Evolutionary conservation across 169 alveolate genomes (phyloP).

Genomic region (Cryptosporidium baileyi): DNA sequence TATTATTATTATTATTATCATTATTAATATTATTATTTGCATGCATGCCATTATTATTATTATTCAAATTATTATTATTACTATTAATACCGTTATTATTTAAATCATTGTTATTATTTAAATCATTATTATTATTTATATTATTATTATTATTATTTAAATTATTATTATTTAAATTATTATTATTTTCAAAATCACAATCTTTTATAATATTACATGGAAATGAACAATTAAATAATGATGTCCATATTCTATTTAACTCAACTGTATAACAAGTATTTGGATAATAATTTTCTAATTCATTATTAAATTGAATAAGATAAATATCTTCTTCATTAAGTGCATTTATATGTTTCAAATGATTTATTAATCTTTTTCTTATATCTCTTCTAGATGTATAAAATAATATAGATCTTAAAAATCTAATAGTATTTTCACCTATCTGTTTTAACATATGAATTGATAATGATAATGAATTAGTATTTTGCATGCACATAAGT

Average conservation of each 20-base stretch:
- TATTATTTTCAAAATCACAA: background rate
- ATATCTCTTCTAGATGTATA: slow-evolving; percentile 77
- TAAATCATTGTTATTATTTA: too few species aligned
- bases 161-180: background rate
- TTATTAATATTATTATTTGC: background rate
- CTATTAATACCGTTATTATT: too few species aligned
- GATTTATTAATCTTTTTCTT: slow-evolving; percentile 76
- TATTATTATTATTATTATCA: background rate
- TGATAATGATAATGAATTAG: slow-evolving; percentile 75
- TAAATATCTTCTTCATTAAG: slow-evolving; percentile 41
- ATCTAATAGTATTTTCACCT: slow-evolving; percentile 72
- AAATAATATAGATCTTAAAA: slow-evolving; percentile 72
- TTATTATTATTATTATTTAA: background rate
- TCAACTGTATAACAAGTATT: slow-evolving; percentile 79
- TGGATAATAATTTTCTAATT: slow-evolving; percentile 71
- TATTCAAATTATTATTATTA: too few species aligned
- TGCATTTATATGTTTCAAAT: slow-evolving; percentile 73
- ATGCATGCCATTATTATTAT: too few species aligned
- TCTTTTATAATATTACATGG: slow-evolving; percentile 33
- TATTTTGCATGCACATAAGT: slow-evolving; percentile 76
- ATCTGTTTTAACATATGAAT: slow-evolving; percentile 80
- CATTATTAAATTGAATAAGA: slow-evolving; percentile 59
- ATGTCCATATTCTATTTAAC: slow-evolving; percentile 73
- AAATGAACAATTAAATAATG: slow-evolving; percentile 5
- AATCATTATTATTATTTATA: background rate